Percentiles rank a stretch among this genome's conserved stretches.
Conservation (phyloP, 176 grass and related monocot species). For the Oryza meridionalis region DNA sequence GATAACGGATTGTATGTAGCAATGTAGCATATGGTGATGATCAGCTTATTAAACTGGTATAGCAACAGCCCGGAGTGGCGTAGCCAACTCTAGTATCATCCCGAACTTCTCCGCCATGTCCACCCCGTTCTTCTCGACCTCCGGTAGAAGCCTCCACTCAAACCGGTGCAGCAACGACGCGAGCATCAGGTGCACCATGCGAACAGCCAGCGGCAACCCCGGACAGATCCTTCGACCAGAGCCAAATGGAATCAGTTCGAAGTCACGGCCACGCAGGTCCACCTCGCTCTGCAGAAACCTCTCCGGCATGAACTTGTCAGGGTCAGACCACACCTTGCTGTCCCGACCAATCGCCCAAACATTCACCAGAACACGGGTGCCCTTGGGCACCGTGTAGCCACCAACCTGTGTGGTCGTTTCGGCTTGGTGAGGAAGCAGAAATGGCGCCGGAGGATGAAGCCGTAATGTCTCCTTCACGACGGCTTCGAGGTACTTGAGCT, state of each 20-base stretch:
- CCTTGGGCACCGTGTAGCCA: constrained; percentile 49
- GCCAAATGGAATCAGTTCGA: constrained; percentile 56
- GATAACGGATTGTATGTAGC: not conserved
- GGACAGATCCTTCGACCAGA: constrained; percentile 46
- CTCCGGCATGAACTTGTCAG: constrained; percentile 54
- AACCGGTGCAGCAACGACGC: constrained; percentile 44
- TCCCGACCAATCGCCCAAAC: constrained; percentile 56
- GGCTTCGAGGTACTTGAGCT: constrained; percentile 57
- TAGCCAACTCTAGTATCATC: not conserved
- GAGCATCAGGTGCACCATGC: constrained; percentile 54
- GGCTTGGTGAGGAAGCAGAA: constrained; percentile 49
- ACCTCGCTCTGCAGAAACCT: constrained; percentile 41
- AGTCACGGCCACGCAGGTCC: constrained; percentile 44
- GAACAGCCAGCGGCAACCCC: constrained; percentile 35
- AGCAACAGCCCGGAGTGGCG: constrained; percentile 25
- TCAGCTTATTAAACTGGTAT: constrained; percentile 10
- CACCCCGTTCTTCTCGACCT: not conserved
- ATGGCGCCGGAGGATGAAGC: constrained; percentile 50
- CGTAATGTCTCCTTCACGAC: constrained; percentile 62
- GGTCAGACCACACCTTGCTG: constrained; percentile 35
- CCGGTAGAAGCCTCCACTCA: constrained; percentile 46
- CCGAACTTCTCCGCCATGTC: constrained; percentile 41
- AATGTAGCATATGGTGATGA: not conserved
- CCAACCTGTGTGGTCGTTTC: constrained; percentile 19
- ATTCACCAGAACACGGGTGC: constrained; percentile 50